Conservation (phyloP, 2,329 filamentous ascomycete species). For the Colletotrichum sansevieriae region DNA sequence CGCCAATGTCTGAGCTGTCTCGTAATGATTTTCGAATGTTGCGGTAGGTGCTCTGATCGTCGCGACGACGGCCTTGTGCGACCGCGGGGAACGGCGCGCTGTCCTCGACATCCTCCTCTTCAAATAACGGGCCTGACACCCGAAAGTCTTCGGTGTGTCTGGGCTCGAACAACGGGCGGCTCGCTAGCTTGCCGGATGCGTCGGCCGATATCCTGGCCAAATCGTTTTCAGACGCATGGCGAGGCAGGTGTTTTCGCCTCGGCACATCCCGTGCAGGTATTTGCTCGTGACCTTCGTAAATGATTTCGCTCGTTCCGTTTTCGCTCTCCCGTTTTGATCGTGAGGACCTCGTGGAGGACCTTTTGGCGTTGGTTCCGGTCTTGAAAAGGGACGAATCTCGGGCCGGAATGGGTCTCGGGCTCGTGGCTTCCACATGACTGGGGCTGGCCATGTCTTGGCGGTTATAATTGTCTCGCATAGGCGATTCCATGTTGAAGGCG, state of each 20-base stretch:
- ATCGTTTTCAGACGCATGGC: constrained; percentile 42
- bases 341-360: constrained; percentile 64
- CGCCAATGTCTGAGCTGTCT: constrained; percentile 62
- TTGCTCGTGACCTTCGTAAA: constrained; percentile 58
- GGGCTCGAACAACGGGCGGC: constrained; percentile 40
- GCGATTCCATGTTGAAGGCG: constrained; percentile 46
- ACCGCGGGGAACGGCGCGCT: constrained; percentile 79
- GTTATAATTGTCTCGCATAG: constrained; percentile 42
- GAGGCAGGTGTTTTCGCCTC: constrained; percentile 45
- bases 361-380: constrained; percentile 64
- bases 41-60: constrained; percentile 62
- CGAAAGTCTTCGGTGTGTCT: constrained; percentile 37
- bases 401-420: constrained; percentile 70
- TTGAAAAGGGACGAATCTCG: constrained; percentile 78
- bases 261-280: constrained; percentile 32
- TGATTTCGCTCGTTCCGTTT: constrained; percentile 51
- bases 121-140: constrained; percentile 29
- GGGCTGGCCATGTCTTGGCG: constrained; percentile 46
- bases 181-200: constrained; percentile 28
- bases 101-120: constrained; percentile 63
- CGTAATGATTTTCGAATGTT: constrained; percentile 61
- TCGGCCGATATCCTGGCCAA: constrained; percentile 45
- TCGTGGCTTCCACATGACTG: constrained; percentile 52
- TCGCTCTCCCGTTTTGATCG: constrained; percentile 64
- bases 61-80: constrained; percentile 69